Conservation (phyloP, 2,329 filamentous ascomycete genomes). For the Plenodomus tracheiphilus region DNA sequence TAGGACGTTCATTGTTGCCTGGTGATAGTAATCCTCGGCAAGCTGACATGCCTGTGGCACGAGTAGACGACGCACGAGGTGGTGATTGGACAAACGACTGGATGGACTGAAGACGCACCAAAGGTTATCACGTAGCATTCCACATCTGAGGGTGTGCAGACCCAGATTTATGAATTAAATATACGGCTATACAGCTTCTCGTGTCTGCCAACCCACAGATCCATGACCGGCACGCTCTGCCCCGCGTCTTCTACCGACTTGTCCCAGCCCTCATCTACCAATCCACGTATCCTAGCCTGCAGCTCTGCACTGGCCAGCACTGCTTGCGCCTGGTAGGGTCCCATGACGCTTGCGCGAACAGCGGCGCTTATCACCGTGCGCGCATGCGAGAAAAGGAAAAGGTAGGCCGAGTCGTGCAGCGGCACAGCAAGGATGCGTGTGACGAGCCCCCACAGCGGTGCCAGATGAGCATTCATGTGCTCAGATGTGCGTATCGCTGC, state of each 20-base stretch:
- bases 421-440: slow-evolving; percentile 64
- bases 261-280: slow-evolving; percentile 64
- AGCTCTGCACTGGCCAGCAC: slow-evolving; percentile 66
- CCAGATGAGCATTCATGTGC: slow-evolving; percentile 61
- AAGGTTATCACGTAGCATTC: too few relatives aligned
- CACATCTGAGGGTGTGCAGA: too few relatives aligned
- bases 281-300: slow-evolving; percentile 59
- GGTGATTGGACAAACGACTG: too few relatives aligned
- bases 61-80: too few relatives aligned
- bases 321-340: slow-evolving; percentile 78
- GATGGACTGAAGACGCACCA: too few relatives aligned
- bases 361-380: slow-evolving; percentile 77
- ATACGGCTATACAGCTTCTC: slow-evolving; percentile 84
- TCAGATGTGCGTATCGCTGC: slow-evolving; percentile 31
- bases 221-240: slow-evolving; percentile 75
- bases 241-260: slow-evolving; percentile 67
- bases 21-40: too few relatives aligned
- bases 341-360: slow-evolving; percentile 75
- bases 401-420: slow-evolving; percentile 67
- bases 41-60: too few relatives aligned
- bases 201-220: slow-evolving; percentile 81
- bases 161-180: slow-evolving; percentile 69
- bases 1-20: too few relatives aligned
- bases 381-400: slow-evolving; percentile 76
- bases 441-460: slow-evolving; percentile 71